Conservation (phyloP, 108 stramenopile genomes). For the Phaeodactylum tricornutum region DNA sequence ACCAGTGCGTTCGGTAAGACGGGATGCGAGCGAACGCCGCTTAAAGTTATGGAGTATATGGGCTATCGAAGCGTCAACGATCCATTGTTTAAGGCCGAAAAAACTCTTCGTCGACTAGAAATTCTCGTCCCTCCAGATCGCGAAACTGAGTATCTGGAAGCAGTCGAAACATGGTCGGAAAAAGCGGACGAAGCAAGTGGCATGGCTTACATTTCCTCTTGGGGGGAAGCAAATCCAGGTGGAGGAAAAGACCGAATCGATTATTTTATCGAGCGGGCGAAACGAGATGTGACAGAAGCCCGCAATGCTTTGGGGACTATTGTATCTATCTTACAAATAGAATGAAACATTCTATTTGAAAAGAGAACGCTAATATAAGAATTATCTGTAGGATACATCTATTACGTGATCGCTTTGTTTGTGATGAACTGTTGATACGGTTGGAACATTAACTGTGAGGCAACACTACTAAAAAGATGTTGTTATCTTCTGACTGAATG, state of each 20-base stretch:
- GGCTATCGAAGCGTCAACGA: conserved; percentile 64
- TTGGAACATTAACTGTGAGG: too few species aligned
- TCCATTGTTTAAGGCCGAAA: conserved; percentile 72
- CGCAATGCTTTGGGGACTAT: conserved; percentile 46
- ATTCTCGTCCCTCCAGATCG: conserved; percentile 27
- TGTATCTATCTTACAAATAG: conserved; percentile 10
- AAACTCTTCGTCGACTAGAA: conserved; percentile 52
- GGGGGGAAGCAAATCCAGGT: conserved; percentile 84
- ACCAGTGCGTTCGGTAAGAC: too few species aligned
- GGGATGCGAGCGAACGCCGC: conserved; percentile 67
- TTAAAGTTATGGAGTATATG: conserved; percentile 73
- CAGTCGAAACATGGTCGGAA: conserved; percentile 42
- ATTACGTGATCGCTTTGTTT: too few species aligned
- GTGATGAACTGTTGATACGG: too few species aligned
- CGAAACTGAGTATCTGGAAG: conserved; percentile 57
- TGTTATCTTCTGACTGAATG: too few species aligned
- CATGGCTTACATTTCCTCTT: conserved; percentile 72
- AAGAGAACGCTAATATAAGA: too few species aligned
- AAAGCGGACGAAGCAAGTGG: conserved; percentile 26
- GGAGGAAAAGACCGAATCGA: conserved; percentile 75
- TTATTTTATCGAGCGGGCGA: conserved; percentile 74
- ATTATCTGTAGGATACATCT: too few species aligned
- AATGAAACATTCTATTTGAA: too few species aligned
- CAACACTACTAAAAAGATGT: too few species aligned
- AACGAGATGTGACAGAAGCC: conserved; percentile 52